These are phyloP conservation scores for Babjeviella inositovora DNA, from an alignment of 805 yeast species.

Conservation along the genomic window DNA sequence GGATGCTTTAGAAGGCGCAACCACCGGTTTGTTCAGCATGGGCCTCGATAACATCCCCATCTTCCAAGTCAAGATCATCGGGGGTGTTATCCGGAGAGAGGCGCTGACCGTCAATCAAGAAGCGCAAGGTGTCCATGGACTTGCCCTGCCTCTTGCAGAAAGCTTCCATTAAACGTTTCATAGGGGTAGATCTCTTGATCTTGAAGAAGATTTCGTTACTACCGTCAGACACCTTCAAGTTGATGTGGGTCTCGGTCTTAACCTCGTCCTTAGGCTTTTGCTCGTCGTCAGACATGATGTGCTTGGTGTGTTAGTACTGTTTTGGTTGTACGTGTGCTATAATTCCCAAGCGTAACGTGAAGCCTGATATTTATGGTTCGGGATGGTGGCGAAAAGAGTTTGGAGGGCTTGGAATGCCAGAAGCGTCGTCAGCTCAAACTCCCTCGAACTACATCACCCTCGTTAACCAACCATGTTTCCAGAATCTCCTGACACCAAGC, in stretches of 20 bases:
- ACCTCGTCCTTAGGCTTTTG: constrained; percentile 43
- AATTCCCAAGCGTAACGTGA: too few species aligned
- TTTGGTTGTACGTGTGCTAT: too few species aligned
- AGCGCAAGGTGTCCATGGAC: constrained; percentile 65
- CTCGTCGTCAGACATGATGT: constrained; percentile 21
- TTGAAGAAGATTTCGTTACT: constrained; percentile 90
- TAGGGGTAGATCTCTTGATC: constrained; percentile 82
- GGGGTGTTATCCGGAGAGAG: constrained; percentile 84
- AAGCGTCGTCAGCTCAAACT: too few species aligned
- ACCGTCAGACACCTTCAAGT: constrained; percentile 88
- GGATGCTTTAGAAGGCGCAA: constrained; percentile 4
- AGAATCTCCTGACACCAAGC: too few species aligned
- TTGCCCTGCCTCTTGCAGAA: constrained; percentile 97
- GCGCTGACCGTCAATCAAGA: constrained; percentile 87
- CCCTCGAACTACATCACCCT: too few species aligned
- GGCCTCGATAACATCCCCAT: constrained; percentile 93
- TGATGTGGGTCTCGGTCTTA: constrained; percentile 56
- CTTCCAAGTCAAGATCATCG: constrained; percentile 82
- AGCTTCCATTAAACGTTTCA: constrained; percentile 92
- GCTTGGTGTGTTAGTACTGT: too few species aligned
- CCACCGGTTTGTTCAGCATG: constrained; percentile 90
- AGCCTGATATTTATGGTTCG: too few species aligned
- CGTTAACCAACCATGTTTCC: too few species aligned
- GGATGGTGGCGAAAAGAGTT: too few species aligned
- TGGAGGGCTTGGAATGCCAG: too few species aligned